Conservation (phyloP, 768 basidiomycete species). For the Rickenella mellea region DNA sequence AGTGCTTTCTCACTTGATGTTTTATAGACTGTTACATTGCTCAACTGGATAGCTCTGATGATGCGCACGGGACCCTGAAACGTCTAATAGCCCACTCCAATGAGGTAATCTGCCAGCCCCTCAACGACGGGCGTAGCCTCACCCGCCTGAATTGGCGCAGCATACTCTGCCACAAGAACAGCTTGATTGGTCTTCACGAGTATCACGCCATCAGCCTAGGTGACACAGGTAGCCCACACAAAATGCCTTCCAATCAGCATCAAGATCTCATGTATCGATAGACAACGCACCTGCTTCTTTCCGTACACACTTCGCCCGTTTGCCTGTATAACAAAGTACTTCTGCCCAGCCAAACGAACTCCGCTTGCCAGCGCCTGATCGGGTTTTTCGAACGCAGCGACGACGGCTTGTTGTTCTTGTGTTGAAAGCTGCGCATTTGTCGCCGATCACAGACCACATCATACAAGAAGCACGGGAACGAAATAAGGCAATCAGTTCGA, state of each 20-base stretch:
- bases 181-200: constrained; percentile 78
- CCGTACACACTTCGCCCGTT: constrained; percentile 50
- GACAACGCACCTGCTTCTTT: constrained; percentile 63
- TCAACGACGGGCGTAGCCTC: constrained; percentile 64
- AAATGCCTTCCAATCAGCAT: neutral
- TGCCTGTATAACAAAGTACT: constrained; percentile 62
- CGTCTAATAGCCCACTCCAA: constrained; percentile 41
- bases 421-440: constrained; percentile 38
- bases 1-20: too few relatives aligned
- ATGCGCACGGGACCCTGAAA: too few relatives aligned
- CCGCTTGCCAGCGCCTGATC: constrained; percentile 42
- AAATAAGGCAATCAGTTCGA: neutral
- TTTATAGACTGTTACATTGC: too few relatives aligned
- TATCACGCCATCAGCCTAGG: constrained; percentile 61
- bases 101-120: constrained; percentile 72
- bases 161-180: constrained; percentile 74
- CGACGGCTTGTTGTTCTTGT: constrained; percentile 54
- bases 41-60: too few relatives aligned
- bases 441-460: neutral
- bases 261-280: neutral
- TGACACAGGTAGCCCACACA: neutral
- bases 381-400: constrained; percentile 35
- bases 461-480: neutral
- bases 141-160: constrained; percentile 47
- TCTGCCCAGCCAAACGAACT: constrained; percentile 53